Conservation (phyloP, 257 asterid genomes). For the Oldenlandia corymbosa region DNA sequence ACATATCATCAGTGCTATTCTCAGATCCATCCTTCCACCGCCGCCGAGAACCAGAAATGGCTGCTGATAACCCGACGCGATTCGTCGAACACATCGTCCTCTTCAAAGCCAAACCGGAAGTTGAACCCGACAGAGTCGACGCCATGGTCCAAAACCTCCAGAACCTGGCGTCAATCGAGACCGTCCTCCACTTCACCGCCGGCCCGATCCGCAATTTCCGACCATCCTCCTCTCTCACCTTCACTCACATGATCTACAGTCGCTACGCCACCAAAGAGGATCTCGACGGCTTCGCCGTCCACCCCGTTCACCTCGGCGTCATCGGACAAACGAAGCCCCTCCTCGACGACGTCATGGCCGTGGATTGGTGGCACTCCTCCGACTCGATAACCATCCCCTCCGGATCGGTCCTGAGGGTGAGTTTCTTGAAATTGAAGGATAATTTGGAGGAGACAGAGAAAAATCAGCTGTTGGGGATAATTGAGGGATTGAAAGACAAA, state of each 20-base stretch:
- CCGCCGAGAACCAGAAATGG: slow-evolving; percentile 8
- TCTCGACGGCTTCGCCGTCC: slow-evolving; percentile 28
- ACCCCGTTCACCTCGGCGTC: slow-evolving; percentile 52
- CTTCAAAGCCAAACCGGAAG: slow-evolving; percentile 51
- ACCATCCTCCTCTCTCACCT: slow-evolving; percentile 43
- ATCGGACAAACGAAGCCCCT: slow-evolving; percentile 32
- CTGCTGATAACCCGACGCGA: slow-evolving; percentile 23
- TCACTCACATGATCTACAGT: slow-evolving; percentile 81
- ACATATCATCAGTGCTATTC: slow-evolving; percentile 14
- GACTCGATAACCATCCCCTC: slow-evolving; percentile 24
- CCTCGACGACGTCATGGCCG: slow-evolving; percentile 60
- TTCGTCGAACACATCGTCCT: slow-evolving; percentile 85
- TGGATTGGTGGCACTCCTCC: slow-evolving; percentile 47
- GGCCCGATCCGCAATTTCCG: slow-evolving; percentile 57
- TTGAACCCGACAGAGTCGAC: slow-evolving; percentile 41
- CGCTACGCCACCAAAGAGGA: slow-evolving; percentile 67
- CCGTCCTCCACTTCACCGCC: slow-evolving; percentile 66
- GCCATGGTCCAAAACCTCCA: slow-evolving; percentile 69
- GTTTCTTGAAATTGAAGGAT: slow-evolving; percentile 49
- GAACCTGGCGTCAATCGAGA: slow-evolving; percentile 49
- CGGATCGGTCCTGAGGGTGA: slow-evolving; percentile 48
- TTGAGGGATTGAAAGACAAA: slow-evolving; percentile 43
- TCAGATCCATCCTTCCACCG: background rate
- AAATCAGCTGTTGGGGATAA: slow-evolving; percentile 34
- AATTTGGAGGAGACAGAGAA: slow-evolving; percentile 33